Base-by-base conservation (phyloP, 352 stramenopile genomes). In the Elongisporangium anandrum region DNA sequence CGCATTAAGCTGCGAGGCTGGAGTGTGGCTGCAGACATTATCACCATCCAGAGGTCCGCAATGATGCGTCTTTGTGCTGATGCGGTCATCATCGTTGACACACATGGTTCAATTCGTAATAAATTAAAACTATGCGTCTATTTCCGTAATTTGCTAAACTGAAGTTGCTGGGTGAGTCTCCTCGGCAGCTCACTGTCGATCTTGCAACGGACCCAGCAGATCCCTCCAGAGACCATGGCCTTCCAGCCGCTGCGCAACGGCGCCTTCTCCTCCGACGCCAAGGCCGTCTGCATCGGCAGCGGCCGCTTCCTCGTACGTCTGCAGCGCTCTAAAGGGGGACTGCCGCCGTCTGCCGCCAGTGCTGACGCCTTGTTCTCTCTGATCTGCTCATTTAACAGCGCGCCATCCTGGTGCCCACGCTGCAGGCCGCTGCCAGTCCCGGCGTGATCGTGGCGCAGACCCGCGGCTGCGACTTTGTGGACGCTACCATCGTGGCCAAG, bases 381-480 rank as follows among this genome's bases (percentile, higher is more conserved):
- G n/a, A 17, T 23, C 23, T 52, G 23, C 22, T 21, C 22, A 29
- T 50, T 21, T 57, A 10, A 50, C 53, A 88, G 77, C 75, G 83
- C 38, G 58, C 63, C 5, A 77, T 91, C 53, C 69, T 93, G n/a
- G 75, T 93, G 34, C 81, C 83, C 5, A 69, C 65, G 21, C 61
- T 90, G 17, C 71, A 66, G 21, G 64, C 69, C 7, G 39, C 75
- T 2, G 73, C 64, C 15, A 70, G 60, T 26, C 29, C 29, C 29
- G 57, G 54, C n/a, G 79, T 88, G 10, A 61, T 93, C 10, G 58
- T 93, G n/a, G 65, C 78, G 38, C 83, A 93, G 64, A 78, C 81
- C 3, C 73, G 83, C 20, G 79, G 81, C 7, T 63, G 52, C 1
- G 76, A 72, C 62, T 93, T 93, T 57, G 72, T 73, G 15, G 60